These are phyloP conservation scores for Neospermospora avenae DNA, from an alignment of 2,329 filamentous ascomycete species.

Conservation along the genomic window DNA sequence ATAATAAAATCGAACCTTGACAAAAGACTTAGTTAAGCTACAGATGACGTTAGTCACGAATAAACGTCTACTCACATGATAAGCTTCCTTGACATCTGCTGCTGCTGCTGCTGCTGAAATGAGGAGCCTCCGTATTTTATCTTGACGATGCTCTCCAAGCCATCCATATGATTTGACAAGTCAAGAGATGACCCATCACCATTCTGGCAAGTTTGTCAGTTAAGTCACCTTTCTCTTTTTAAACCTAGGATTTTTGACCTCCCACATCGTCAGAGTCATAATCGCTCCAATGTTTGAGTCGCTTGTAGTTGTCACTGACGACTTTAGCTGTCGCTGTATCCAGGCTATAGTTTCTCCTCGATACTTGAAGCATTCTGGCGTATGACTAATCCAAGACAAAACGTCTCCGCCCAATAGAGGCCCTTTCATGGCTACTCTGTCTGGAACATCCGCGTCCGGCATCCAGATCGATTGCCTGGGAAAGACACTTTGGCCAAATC, in stretches of 20 bases:
- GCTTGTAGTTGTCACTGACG: not conserved
- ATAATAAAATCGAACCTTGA: slow-evolving; percentile 2
- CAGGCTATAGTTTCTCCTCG: not conserved
- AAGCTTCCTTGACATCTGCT: not conserved
- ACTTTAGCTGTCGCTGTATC: slow-evolving; percentile 1
- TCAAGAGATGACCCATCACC: not conserved
- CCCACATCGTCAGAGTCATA: slow-evolving; percentile 7
- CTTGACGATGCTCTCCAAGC: not conserved
- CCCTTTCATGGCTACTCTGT: not conserved
- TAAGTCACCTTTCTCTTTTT: not conserved
- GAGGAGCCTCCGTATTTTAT: not conserved
- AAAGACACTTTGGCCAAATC: not conserved
- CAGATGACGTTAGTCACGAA: not conserved
- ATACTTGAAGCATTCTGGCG: slow-evolving; percentile 1
- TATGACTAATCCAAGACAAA: slow-evolving; percentile 1
- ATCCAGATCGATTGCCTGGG: slow-evolving; percentile 5
- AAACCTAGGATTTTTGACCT: not conserved
- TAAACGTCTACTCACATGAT: not conserved
- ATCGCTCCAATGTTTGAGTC: not conserved
- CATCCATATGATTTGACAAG: not conserved
- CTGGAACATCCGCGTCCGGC: not conserved
- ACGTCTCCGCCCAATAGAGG: slow-evolving; percentile 1
- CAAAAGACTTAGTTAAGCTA: not conserved
- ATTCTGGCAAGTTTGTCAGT: not conserved
- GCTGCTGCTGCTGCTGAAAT: not conserved